Base-by-base conservation (phyloP, 2,329 filamentous ascomycete genomes). In the Aspergillus eucalypticola region DNA sequence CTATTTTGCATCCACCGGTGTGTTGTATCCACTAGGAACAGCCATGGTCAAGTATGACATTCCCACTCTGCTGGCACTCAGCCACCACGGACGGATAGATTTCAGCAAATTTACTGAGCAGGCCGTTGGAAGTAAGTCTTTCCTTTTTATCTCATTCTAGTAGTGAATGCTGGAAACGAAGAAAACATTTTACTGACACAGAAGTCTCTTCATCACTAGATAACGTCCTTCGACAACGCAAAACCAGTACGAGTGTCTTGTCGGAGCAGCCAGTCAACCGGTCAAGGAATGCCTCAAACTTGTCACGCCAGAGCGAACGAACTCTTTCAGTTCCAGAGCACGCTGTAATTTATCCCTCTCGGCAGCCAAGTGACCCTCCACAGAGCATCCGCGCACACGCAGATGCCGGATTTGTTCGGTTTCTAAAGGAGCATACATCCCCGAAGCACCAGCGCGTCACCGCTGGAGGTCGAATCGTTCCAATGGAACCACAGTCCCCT, bases 371-470 rank as follows among this genome's bases (percentile, higher is more conserved):
- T 5, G 71, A 73, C 49, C 72, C 76, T 52, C 73, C 76, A 6
- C 65, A 71, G 29, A 69, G 71, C 23, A 64, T 63, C 39, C 63
- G 67, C 10, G 69, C 73, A 13, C 73, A 78, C 52, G 69, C 66
- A 35, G 73, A 81, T 51, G 69, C 72, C 50, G 80, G 80, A 0
- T 82, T 82, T 66, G 75, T 72, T 32, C 72, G 72, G 39, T 82
- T 82, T 59, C 69, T 82, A 8, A 78, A 78, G 66, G 73, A 79
- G 54, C 79, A 82, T 60, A 73, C 78, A 7, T 81, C 80, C 38
- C 79, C 80, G n/a, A 79, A 75, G 35, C 77, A 81, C 60, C 77
- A 82, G 54, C 77, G 80, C 54, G 80, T 82, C 52, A 82, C 79
- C 41, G 79, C 80, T 59, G 79, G 79, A 21, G 80, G 80, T 8